These are phyloP conservation scores for Carnegiea gigantea DNA, from an alignment of 179 eudicot species.

Conservation along the genomic window DNA sequence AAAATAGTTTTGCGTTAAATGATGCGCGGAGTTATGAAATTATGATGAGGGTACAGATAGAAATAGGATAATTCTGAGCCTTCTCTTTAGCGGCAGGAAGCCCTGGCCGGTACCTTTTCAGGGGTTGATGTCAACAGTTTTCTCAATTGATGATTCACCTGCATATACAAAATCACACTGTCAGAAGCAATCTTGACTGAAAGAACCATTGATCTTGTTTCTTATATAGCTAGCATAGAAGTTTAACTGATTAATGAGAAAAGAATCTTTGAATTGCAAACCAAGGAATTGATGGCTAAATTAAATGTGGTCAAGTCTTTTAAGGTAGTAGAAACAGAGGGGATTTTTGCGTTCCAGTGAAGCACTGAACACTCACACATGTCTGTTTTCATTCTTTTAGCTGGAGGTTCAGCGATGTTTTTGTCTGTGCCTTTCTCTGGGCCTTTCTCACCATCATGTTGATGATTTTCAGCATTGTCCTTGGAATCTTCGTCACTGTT, in stretches of 20 bases:
- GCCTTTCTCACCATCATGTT: constrained; percentile 8
- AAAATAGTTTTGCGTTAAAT: neutral
- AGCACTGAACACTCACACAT: constrained; percentile 20
- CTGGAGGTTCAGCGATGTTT: constrained; percentile 23
- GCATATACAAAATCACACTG: constrained; percentile 11
- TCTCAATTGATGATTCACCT: constrained; percentile 11
- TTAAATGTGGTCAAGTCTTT: neutral
- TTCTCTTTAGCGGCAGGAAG: neutral
- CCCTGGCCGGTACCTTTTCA: constrained; percentile 6
- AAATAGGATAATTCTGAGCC: neutral
- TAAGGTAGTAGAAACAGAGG: neutral
- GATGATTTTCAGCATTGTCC: neutral
- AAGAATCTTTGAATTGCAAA: neutral
- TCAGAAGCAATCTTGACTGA: neutral
- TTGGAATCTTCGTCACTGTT: constrained; percentile 13
- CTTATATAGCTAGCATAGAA: neutral
- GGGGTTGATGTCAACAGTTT: neutral
- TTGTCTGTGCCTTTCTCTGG: constrained; percentile 5
- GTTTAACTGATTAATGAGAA: neutral
- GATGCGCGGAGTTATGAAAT: neutral
- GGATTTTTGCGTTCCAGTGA: neutral
- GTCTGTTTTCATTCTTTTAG: constrained; percentile 24
- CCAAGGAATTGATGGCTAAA: neutral
- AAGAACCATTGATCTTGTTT: neutral
- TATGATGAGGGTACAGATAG: neutral